Base-by-base conservation (phyloP, 257 asterid genomes). In the Rhazya stricta region DNA sequence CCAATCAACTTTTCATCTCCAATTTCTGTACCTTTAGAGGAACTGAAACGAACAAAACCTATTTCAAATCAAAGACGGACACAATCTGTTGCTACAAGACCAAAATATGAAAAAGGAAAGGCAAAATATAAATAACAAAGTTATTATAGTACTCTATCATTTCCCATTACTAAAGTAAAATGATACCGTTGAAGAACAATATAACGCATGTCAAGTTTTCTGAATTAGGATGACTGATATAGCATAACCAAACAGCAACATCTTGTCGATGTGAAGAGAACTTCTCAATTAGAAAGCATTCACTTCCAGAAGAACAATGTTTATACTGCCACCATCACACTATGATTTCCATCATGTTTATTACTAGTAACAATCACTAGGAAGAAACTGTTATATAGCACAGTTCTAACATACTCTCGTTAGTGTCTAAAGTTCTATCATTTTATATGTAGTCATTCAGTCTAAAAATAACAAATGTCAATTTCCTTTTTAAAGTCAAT, bases 1-100 rank as follows among this genome's bases (percentile, higher is more conserved):
- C 69, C 91, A 62, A 82, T 73, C 76, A 91, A 36, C 82, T 88
- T 87, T 32, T 91, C 98, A 2, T 89, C 84, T 61, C 98, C 98
- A 12, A 77, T 74, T 82, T 91, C 97, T 61, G 78, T 78, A 73
- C 86, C 93, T 70, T 78, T 82, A 76, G 79, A 82, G 12, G 88
- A 77, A 82, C 98, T 91, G 94, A 80, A 80, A 81, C 73, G 48
- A 68, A 48, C 48, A 76, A 36, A 73, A 60, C 36, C 66, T 39
- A 79, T 45, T 63, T 56, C 45, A 13, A 71, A 69, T 79, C 48
- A 81, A 76, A 76, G 42, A 23, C 16, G 7, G 34, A 41, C 16
- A 30, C 27, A 48, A 2, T 16, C 29, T 77, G 25, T 67, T 56
- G 21, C 34, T 16, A n/a, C 72, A 39, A 50, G 43, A 61, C 66